Evolutionary conservation across 176 grass and related monocot genomes (phyloP), one percentile per base, ranked within the genome.

Genomic region (Saccharum officinarum): DNA sequence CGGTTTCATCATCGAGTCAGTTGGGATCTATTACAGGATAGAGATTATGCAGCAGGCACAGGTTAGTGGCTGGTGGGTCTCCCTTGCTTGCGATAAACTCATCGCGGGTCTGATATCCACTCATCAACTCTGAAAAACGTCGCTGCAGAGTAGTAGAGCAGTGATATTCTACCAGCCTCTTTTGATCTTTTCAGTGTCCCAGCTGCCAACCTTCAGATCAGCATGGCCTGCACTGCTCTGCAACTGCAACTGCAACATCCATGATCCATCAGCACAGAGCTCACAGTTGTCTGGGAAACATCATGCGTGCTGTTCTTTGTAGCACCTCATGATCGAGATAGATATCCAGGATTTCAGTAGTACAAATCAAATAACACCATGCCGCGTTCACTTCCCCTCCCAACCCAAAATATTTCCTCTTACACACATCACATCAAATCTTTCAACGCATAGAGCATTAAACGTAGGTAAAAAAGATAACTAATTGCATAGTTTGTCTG

Each of bases 171-270:
- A 22, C 18, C 46, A 41, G 59, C 46, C 23, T 28, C 10, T 60
- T 59, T 34, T 69, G 46, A 49, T 52, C 16, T 55, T 57, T 13
- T 10, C 67, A 60, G 67, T 82, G 80, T 37, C 42, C 63, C 62
- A 80, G 78, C 62, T 47, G 47, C 49, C 69, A 70, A 39, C 22
- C 11, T 82, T 82, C 33, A 72, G 34, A 38, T 26, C 80, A 44
- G 50, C 47, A 28, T 55, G 14, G 67, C 31, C 63, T 46, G 30
- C 17, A 50, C 10, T 61, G 8, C 57, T 2, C 9, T 18, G 22
- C 8, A 39, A 5, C n/a, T n/a, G n/a, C n/a, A n/a, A n/a, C 15
- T 25, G n/a, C 59, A 62, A 12, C 17, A 64, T 78, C 40, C 63
- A 79, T 3, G n/a, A 40, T 71, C 14, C 49, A 41, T 71, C 34